Base-by-base conservation (phyloP, 805 yeast genomes). In the Saccharomycopsis fibuligera region DNA sequence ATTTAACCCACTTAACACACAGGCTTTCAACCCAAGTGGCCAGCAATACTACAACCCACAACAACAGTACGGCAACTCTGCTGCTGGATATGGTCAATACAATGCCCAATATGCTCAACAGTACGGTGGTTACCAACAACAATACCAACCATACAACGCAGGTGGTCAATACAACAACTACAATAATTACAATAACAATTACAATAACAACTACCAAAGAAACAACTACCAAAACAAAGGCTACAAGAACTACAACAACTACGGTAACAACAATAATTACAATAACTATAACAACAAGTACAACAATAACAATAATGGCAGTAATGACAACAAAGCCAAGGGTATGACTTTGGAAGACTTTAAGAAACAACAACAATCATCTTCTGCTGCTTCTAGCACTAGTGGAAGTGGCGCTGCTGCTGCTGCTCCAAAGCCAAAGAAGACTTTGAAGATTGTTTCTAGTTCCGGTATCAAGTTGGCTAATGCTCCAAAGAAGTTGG, bases 331-430 rank as follows among this genome's bases (percentile, higher is more conserved):
- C 30, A 49, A 49, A 29, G 47, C 47, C 47, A 53, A 70, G 58
- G 82, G 81, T 53, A 80, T 86, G 87, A 76, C 90, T 35, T 73
- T 87, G 58, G 95, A 88, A 47, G 95, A 86, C 56, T 87, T 79
- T 68, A 83, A 85, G 62, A 82, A 82, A 62, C 86, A 81, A 62
- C 75, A 79, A 61, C 65, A 72, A 49, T 74, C 55, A 36, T 57
- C 62, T 56, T 47, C 49, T 37, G 54, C 66, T 14, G 27, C 48
- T 10, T 5, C 4, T 69, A 29, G 54, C 63, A 51, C 68, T 59
- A 50, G 67, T 67, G 53, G 60, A n/a, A 58, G 63, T 31, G 59
- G 68, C 41, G 64, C 69, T 57, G 72, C 57, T 50, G 52, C 60
- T 59, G 65, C 76, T 46, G 75, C 76, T 62, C 83, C 84, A 40